Evolutionary conservation across 2,329 filamentous ascomycete genomes (phyloP), one percentile per base, ranked within the genome.

Genomic region (Bertia moriformis): DNA sequence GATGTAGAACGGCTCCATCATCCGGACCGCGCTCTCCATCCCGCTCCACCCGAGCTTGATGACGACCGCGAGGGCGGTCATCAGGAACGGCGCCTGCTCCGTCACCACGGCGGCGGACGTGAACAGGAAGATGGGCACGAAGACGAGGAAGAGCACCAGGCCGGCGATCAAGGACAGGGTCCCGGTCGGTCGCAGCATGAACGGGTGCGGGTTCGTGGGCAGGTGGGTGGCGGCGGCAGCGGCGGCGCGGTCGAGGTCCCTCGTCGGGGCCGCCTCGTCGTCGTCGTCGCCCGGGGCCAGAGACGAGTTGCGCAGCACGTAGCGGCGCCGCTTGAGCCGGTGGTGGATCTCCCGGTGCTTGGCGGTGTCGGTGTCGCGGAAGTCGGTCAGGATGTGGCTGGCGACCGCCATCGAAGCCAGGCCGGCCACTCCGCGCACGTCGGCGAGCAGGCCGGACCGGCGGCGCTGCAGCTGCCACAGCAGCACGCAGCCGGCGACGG

Each of bases 1-100:
- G 42, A 83, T 71, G 51, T 78, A 83, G 50, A 81, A 86, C 2
- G 81, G 81, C 53, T 85, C 78, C 55, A 84, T 73, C 67, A 84
- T 78, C 32, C 80, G 75, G 37, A 84, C 67, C 18, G 76, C 71
- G 41, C 71, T 78, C 49, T 85, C 82, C 43, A 85, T 63, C 3
- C 73, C 71, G 43, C 69, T 69, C 80, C 79, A 86, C 36, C 68
- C 61, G 17, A 84, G 65, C 54, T 83, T 83, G 48, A 85, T 68
- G 41, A 65, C 56, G 15, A 83, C 77, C 1, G 79, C 76, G 4
- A 83, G 50, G 2, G 68, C 66, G 0, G 81, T 85, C 20, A 83
- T 58, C 4, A 78, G 58, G 67, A 76, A 83, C 0, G 79, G 74
- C 2, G 73, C 65, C 44, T 69, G 71, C 41, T 80, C 68, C 2